Conservation (phyloP, 2,329 filamentous ascomycete genomes). For the Apiospora koreana region DNA sequence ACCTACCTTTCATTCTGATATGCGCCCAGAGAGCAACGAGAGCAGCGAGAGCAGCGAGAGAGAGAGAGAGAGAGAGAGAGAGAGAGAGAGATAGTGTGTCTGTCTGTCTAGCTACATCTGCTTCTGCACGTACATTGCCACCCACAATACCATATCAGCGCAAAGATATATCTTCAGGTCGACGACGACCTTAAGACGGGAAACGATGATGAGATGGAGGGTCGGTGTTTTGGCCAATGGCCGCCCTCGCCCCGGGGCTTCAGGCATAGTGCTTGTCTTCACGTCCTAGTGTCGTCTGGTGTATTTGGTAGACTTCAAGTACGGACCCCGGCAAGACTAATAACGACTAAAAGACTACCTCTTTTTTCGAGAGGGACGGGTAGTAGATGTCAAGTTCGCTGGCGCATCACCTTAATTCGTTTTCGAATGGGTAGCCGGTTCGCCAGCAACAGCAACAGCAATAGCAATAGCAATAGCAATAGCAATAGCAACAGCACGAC, state of each 20-base stretch:
- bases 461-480: background rate
- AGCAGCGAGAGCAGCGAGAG: background rate
- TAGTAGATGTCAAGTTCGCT: constrained; percentile 4
- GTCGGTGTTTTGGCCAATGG: background rate
- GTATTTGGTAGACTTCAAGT: background rate
- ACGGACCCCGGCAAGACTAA: constrained; percentile 5
- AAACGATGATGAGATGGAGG: background rate
- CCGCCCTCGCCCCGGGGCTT: background rate
- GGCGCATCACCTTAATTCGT: background rate
- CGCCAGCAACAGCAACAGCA: constrained; percentile 12
- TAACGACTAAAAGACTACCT: background rate
- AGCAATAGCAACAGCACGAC: background rate
- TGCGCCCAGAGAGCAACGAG: background rate
- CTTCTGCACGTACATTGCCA: background rate
- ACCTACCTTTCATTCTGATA: background rate
- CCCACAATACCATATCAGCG: background rate
- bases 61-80: too few species aligned
- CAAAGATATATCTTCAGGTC: background rate
- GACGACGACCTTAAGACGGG: background rate
- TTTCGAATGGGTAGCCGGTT: constrained; percentile 16
- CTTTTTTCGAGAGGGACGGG: background rate
- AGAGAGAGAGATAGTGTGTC: too few species aligned
- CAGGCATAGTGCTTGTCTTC: constrained; percentile 8
- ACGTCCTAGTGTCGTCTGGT: constrained; percentile 5
- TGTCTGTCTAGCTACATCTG: too few species aligned